Base-by-base conservation (phyloP, 2,329 filamentous ascomycete species). In the Pseudogymnoascus sp. region DNA sequence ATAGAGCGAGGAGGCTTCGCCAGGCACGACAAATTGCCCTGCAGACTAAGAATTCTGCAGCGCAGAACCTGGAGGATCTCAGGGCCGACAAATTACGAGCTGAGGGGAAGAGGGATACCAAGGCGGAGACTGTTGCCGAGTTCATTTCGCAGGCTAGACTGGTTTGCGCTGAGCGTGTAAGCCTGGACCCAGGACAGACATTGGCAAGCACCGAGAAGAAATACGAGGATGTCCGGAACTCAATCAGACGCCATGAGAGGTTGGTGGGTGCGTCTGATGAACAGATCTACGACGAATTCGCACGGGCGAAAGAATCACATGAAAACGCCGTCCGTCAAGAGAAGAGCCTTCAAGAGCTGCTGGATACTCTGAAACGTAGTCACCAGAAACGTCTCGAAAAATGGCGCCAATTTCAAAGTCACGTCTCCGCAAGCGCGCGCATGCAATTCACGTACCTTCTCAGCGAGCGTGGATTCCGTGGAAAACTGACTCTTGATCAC, bases 361-460 rank as follows among this genome's bases (percentile, higher is more conserved):
- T 79, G 31, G 66, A 72, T 13, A 70, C 75, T 0, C 73, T 88
- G 38, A 83, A 83, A 68, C 70, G 79, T 33, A 85, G 91, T 0
- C 83, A 96, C 42, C 76, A 78, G 9, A 79, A 88, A 63, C 90
- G 95, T 15, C 82, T 90, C 63, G 78, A 81, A 29, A 87, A 91
- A 69, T 99, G 92, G 89, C 82, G 85, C 63, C 80, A 83, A 60
- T 97, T 99, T 75, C 89, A 93, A 70, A 83, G 87, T 26, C 85
- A 87, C 68, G 97, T 99, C 70, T 93, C 92, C 38, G 85, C 88
- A n/a, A 86, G 89, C 63, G 90, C 95, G 53, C 88, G 91, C 60
- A 88, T 89, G 62, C 91, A 90, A 65, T 99, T 99, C 76, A 88
- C 85, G 61, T 96, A 95, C 72, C 83, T 97, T 13, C 84, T 99